These are phyloP conservation scores for Xylariaceae sp. DNA, from an alignment of 2,329 filamentous ascomycete genomes.

Conservation along the genomic window DNA sequence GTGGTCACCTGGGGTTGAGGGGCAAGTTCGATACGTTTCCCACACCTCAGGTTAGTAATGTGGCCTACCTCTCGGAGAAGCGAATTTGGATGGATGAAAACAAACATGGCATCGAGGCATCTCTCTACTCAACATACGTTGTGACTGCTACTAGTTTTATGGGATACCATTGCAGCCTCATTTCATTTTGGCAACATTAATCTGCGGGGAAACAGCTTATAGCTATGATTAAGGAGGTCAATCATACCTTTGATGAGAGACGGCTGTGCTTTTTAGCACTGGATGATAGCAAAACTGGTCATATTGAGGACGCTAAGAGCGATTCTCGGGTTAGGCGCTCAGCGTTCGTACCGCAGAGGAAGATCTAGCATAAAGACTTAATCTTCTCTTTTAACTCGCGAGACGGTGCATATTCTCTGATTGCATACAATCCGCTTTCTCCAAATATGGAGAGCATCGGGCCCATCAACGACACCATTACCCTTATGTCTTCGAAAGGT, in stretches of 20 bases:
- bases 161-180: conserved; percentile 76
- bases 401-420: conserved; percentile 60
- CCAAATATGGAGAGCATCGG: conserved; percentile 47
- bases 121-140: conserved; percentile 71
- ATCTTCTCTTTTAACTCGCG: conserved; percentile 75
- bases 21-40: conserved; percentile 69
- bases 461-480: conserved; percentile 65
- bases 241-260: conserved; percentile 78
- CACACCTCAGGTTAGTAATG: conserved; percentile 56
- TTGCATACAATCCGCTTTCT: conserved; percentile 55
- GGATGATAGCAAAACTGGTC: conserved; percentile 34
- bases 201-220: conserved; percentile 60
- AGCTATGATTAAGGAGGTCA: conserved; percentile 75
- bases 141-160: conserved; percentile 73
- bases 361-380: conserved; percentile 72
- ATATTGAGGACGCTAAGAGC: conserved; percentile 16
- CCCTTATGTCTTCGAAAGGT: conserved; percentile 64
- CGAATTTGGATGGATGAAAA: conserved; percentile 27
- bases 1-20: conserved; percentile 59
- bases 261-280: conserved; percentile 67
- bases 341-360: conserved; percentile 47
- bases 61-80: not conserved
- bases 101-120: conserved; percentile 61
- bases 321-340: not conserved
- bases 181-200: conserved; percentile 83